Evolutionary conservation across 2,329 filamentous ascomycete species (phyloP), one percentile per base, ranked within the genome.

Genomic region (Metarhizium humberi): DNA sequence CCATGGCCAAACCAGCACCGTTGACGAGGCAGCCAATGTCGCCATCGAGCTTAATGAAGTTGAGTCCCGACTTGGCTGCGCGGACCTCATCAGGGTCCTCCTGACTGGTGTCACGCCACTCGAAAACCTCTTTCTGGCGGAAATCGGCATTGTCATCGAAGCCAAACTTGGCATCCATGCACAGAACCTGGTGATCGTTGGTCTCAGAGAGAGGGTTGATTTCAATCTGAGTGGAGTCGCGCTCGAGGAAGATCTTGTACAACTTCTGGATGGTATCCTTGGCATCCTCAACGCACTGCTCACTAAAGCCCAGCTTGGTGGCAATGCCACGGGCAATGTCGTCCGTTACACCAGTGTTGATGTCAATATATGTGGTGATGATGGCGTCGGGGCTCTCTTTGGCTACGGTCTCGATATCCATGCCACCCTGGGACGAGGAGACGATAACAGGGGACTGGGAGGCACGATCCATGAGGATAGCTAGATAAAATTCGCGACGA

Each of bases 11-110:
- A 78, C 94, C 94, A 67, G 94, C 94, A 72, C 94, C 94, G 79
- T 99, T 99, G 79, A 99, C 94, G 65, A 97, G 82, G 80, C 94
- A 99, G 75, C 94, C 94, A 72, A 99, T 99, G 72, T 99, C 94
- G 72, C 94, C 94, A 71, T 97, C 94, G 59, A 99, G 87, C 85
- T 99, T 99, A 83, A 99, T 99, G 80, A 99, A 99, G 85, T 99
- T 99, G 64, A 99, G 85, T 67, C 90, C 90, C 64, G 85, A 92
- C 82, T 95, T 80, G 67, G 92, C 92, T 67, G 94, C 94, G 77
- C 92, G 92, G 68, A 99, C 92, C 81, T 99, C 94, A 71, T 99
- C 94, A 54, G 92, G 76, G 73, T 99, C 94, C 78, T 99, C 94
- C 78, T 99, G 94, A 56, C 88, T 88, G 66, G 87, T 87, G 72